phyloP scores from a whole-genome alignment of 352 stramenopile species.

The Phytophthora parvispora region DNA sequence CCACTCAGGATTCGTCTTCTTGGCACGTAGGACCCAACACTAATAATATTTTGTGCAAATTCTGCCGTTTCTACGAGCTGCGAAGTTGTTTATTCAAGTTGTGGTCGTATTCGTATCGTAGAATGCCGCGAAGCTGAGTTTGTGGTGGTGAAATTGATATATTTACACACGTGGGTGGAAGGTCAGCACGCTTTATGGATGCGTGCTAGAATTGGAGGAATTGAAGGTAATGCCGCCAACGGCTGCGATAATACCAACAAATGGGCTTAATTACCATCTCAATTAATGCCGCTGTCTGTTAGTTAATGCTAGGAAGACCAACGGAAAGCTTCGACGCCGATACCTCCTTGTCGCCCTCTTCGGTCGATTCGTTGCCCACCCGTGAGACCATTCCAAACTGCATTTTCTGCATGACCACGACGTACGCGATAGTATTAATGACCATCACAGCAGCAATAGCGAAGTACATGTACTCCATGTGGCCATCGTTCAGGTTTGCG shows the following conservation, averaged over 20 bases:
- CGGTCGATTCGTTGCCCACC: background rate
- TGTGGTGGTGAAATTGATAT: too few species aligned
- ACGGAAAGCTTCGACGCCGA: background rate
- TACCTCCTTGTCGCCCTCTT: background rate
- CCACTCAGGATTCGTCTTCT: too few species aligned
- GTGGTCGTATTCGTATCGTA: too few species aligned
- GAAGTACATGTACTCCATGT: constrained; percentile 51
- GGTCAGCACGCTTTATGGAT: too few species aligned
- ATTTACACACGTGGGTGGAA: too few species aligned
- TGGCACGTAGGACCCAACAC: too few species aligned
- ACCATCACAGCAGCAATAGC: constrained; percentile 19
- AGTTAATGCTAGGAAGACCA: background rate
- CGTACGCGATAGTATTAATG: background rate
- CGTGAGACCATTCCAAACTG: constrained; percentile 1
- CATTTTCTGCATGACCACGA: constrained; percentile 2
- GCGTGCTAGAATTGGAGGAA: too few species aligned
- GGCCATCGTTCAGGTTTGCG: constrained; percentile 23
- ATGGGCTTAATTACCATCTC: background rate
- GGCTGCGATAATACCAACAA: background rate
- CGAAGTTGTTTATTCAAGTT: too few species aligned
- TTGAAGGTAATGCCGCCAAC: too few species aligned
- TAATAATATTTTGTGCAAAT: too few species aligned
- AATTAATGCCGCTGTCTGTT: background rate
- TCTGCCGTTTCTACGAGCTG: too few species aligned
- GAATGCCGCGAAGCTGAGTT: too few species aligned